A percentile compares a stretch with the other conserved stretches of the same genome.
phyloP scores from a whole-genome alignment of 306 rosid genomes.

The Sicyos baderoa region DNA sequence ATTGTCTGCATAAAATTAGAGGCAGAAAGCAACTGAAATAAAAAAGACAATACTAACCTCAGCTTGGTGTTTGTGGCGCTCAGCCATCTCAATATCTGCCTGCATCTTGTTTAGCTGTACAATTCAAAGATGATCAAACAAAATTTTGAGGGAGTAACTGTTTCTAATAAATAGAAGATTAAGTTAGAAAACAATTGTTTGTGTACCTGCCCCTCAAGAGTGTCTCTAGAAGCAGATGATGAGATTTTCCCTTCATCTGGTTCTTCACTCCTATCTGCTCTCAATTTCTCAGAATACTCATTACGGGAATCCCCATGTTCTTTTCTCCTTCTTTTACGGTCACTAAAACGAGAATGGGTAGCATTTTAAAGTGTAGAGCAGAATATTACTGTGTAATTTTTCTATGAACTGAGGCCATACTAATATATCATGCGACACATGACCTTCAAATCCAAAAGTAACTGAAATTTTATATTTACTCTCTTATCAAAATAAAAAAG shows the following conservation, averaged over 20 bases:
- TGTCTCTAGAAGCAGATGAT: conserved; percentile 44
- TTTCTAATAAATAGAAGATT: conserved; percentile 17
- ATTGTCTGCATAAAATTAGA: too few relatives aligned
- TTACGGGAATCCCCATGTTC: conserved; percentile 42
- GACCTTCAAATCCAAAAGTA: neutral
- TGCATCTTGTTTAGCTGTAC: conserved; percentile 64
- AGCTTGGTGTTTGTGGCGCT: conserved; percentile 22
- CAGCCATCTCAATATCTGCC: conserved; percentile 43
- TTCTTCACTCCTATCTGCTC: conserved; percentile 46
- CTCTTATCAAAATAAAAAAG: too few relatives aligned
- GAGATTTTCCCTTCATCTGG: conserved; percentile 41
- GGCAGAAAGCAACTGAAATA: too few relatives aligned
- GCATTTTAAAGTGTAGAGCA: neutral
- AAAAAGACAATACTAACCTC: too few relatives aligned
- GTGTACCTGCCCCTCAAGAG: conserved; percentile 56
- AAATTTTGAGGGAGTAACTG: conserved; percentile 2
- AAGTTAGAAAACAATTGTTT: neutral
- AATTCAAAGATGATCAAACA: conserved; percentile 21
- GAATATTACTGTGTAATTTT: neutral
- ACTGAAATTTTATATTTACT: neutral
- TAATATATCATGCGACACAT: neutral
- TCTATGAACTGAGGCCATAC: neutral
- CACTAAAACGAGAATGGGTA: conserved; percentile 26
- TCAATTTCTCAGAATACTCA: conserved; percentile 62
- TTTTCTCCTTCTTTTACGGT: conserved; percentile 50